A percentile compares a stretch with the other conserved stretches of the same genome.
phyloP scores from a whole-genome alignment of 257 asterid species.

The Cynanchum wilfordii region DNA sequence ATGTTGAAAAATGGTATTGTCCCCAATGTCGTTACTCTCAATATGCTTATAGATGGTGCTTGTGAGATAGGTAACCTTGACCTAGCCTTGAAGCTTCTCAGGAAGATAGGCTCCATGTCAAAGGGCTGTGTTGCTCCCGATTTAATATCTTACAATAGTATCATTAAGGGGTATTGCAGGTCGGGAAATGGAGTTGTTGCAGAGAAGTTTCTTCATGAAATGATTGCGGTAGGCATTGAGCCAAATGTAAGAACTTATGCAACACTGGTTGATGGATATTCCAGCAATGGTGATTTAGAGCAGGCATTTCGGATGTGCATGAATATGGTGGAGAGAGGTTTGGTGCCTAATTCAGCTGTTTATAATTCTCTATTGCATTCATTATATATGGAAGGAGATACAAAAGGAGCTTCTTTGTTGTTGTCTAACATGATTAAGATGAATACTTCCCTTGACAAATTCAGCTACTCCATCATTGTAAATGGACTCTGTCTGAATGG shows the following conservation, averaged over 20 bases:
- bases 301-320: slow-evolving; percentile 59
- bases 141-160: slow-evolving; percentile 51
- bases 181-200: slow-evolving; percentile 43
- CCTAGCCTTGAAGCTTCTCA: slow-evolving; percentile 49
- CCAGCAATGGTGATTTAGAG: slow-evolving; percentile 48
- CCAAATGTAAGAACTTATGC: slow-evolving; percentile 73
- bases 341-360: slow-evolving; percentile 54
- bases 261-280: slow-evolving; percentile 69
- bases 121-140: slow-evolving; percentile 43
- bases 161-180: slow-evolving; percentile 72
- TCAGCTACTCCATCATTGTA: slow-evolving; percentile 48
- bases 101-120: slow-evolving; percentile 47
- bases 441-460: slow-evolving; percentile 39
- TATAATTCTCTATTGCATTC: slow-evolving; percentile 60
- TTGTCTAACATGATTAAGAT: slow-evolving; percentile 64
- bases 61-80: slow-evolving; percentile 41
- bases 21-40: slow-evolving; percentile 59
- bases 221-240: slow-evolving; percentile 43
- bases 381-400: slow-evolving; percentile 66
- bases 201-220: slow-evolving; percentile 41
- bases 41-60: slow-evolving; percentile 76
- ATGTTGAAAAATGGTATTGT: slow-evolving; percentile 61
- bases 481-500: slow-evolving; percentile 62
- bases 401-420: slow-evolving; percentile 43
- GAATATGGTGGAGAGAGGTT: slow-evolving; percentile 47